Conservation (phyloP, 2,329 filamentous ascomycete genomes). For the Cladorrhinum sp. region DNA sequence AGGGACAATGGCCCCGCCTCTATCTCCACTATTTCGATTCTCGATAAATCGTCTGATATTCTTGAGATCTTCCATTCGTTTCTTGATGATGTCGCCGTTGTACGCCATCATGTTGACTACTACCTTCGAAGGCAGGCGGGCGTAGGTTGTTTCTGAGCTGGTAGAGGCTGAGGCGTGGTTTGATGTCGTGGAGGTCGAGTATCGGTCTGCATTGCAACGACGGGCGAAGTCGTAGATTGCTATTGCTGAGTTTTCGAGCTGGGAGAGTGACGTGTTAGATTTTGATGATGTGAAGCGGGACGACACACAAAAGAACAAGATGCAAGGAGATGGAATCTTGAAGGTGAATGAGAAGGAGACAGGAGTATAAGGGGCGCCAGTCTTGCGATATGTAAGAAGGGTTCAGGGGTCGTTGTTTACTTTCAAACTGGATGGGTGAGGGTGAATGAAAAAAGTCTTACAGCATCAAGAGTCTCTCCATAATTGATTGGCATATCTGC, state of each 20-base stretch:
- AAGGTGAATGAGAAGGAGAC: too few species aligned
- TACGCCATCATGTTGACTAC: not conserved
- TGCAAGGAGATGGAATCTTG: too few species aligned
- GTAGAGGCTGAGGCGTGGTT: not conserved
- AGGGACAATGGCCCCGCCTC: not conserved
- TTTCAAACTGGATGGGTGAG: not conserved
- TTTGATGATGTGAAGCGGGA: too few species aligned
- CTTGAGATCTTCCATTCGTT: not conserved
- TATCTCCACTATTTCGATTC: not conserved
- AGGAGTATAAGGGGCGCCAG: too few species aligned
- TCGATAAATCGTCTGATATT: not conserved
- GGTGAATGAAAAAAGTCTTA: not conserved
- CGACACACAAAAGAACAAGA: too few species aligned
- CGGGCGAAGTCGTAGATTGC: conserved; percentile 1
- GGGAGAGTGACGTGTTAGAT: too few species aligned
- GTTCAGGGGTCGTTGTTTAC: not conserved
- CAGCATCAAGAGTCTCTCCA: not conserved
- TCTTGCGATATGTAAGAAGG: too few species aligned
- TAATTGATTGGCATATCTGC: not conserved
- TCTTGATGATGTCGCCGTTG: conserved; percentile 4
- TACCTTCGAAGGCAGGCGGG: not conserved
- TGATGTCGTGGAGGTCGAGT: not conserved
- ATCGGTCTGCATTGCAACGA: not conserved
- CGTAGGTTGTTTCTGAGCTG: not conserved
- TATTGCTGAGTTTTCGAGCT: not conserved